Evolutionary conservation across 306 rosid species (phyloP).

Genomic region (Senna tora): DNA sequence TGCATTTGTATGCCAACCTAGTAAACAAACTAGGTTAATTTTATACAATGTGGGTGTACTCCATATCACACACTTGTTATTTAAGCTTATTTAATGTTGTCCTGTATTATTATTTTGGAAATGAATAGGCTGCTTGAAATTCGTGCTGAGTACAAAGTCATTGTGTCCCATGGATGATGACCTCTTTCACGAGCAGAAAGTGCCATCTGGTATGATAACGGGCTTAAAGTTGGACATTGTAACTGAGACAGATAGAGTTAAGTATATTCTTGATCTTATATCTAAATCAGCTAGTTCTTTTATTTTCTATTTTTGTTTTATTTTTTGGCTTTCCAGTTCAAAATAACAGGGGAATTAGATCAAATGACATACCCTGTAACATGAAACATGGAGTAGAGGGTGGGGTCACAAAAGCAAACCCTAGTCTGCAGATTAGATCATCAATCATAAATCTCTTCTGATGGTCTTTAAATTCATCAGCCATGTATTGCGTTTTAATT

Average conservation of each 20-base stretch:
- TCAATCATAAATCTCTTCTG: conserved; percentile 26
- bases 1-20: conserved; percentile 13
- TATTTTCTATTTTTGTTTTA: not conserved
- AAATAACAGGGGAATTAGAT: conserved; percentile 17
- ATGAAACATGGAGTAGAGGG: conserved; percentile 28
- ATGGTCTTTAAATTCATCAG: conserved; percentile 22
- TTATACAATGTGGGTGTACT: conserved; percentile 11
- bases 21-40: conserved; percentile 26
- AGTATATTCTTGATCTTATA: conserved; percentile 44
- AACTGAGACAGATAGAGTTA: conserved; percentile 58
- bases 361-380: conserved; percentile 7
- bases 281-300: conserved; percentile 18
- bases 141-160: conserved; percentile 39
- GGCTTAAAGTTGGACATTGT: conserved; percentile 54
- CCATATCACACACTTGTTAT: conserved; percentile 23
- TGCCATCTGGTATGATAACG: conserved; percentile 50
- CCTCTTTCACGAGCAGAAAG: conserved; percentile 38
- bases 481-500: conserved; percentile 28
- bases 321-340: conserved; percentile 12
- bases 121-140: conserved; percentile 49
- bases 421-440: conserved; percentile 8
- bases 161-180: conserved; percentile 63
- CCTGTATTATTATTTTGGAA: conserved; percentile 32
- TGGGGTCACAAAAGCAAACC: conserved; percentile 22
- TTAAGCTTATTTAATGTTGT: conserved; percentile 25